phyloP scores from a whole-genome alignment of 768 basidiomycete genomes.

The Auricularia cornea region DNA sequence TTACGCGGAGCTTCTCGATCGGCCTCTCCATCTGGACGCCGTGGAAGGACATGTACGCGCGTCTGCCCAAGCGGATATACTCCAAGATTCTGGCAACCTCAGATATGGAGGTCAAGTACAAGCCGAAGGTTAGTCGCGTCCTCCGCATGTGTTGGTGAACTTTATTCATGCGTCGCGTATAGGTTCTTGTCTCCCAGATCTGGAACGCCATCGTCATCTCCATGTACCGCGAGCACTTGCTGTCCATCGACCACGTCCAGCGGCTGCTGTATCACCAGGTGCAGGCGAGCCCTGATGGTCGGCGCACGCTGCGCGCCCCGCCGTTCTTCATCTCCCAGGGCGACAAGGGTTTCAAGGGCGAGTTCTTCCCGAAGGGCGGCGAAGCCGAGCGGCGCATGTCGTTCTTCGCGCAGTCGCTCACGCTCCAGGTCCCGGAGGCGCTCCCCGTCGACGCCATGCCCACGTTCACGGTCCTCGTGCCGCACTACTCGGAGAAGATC shows the following conservation, averaged over 20 bases:
- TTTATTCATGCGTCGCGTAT: not conserved
- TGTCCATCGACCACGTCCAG: conserved; percentile 98
- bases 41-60: conserved; percentile 95
- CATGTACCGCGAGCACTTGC: conserved; percentile 98
- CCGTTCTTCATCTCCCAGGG: conserved; percentile 97
- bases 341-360: conserved; percentile 74
- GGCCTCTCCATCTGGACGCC: conserved; percentile 99
- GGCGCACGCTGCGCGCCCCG: conserved; percentile 87
- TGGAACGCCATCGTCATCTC: conserved; percentile 99
- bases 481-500: conserved; percentile 99
- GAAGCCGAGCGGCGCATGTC: conserved; percentile 97
- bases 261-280: conserved; percentile 97
- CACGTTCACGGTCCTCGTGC: conserved; percentile 95
- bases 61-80: conserved; percentile 94
- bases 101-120: conserved; percentile 98
- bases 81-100: conserved; percentile 87
- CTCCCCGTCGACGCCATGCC: conserved; percentile 99
- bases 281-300: conserved; percentile 71
- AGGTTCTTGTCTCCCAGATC: conserved; percentile 97
- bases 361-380: conserved; percentile 90
- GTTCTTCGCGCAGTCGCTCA: conserved; percentile 97
- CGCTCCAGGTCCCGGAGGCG: conserved; percentile 88
- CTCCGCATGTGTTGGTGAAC: not conserved
- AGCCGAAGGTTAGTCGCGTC: conserved; percentile 74
- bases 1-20: conserved; percentile 78